Evolutionary conservation across 192 early-diverging fungal genomes (phyloP).

Genomic region (Thoreauomyces humboldtii): DNA sequence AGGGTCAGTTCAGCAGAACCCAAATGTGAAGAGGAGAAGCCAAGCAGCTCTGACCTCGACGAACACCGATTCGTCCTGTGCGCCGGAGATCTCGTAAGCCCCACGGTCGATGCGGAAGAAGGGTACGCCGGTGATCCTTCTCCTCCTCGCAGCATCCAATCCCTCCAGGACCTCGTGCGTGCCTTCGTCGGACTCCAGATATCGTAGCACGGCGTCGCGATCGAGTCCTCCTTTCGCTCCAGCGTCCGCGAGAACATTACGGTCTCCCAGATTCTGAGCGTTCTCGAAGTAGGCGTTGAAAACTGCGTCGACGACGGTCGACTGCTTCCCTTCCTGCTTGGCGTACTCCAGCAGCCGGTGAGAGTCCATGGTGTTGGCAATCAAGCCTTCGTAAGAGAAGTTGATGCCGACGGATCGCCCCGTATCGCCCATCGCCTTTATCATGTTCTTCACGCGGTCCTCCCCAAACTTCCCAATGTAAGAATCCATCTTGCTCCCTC

Average conservation of each 20-base stretch:
- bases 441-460: slow-evolving; percentile 49
- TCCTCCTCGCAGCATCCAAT: slow-evolving; percentile 37
- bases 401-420: slow-evolving; percentile 67
- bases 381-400: slow-evolving; percentile 63
- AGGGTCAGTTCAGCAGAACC: too few relatives aligned
- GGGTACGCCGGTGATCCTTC: slow-evolving; percentile 69
- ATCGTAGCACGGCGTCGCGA: slow-evolving; percentile 39
- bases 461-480: slow-evolving; percentile 71
- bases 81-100: slow-evolving; percentile 62
- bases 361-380: slow-evolving; percentile 35
- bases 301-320: slow-evolving; percentile 58
- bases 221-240: slow-evolving; percentile 65
- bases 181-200: slow-evolving; percentile 57
- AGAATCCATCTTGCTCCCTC: slow-evolving; percentile 48
- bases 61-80: slow-evolving; percentile 64
- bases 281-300: slow-evolving; percentile 72
- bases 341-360: slow-evolving; percentile 19
- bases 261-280: slow-evolving; percentile 62
- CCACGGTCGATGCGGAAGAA: slow-evolving; percentile 58
- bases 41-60: too few relatives aligned
- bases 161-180: slow-evolving; percentile 43
- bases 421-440: slow-evolving; percentile 45
- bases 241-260: slow-evolving; percentile 51
- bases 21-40: too few relatives aligned
- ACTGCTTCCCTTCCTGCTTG: slow-evolving; percentile 44